Base-by-base conservation (phyloP, 805 yeast genomes). In the Metschnikowia aberdeeniae region DNA sequence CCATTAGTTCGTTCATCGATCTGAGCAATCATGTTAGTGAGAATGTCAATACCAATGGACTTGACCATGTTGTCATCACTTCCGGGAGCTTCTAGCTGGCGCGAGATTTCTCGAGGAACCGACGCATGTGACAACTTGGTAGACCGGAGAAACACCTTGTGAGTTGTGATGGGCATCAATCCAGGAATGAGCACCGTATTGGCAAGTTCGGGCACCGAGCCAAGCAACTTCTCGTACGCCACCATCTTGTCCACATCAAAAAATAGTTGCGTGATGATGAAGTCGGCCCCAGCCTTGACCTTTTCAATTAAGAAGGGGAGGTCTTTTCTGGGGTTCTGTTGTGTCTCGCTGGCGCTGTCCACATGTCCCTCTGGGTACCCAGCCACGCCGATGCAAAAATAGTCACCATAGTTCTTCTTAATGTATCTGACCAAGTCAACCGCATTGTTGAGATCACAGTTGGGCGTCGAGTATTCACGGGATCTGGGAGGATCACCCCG, bases 311-410 rank as follows among this genome's bases (percentile, higher is more conserved):
- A 74, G 59, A 65, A 89, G 6, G 93, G 92, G 38, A 92, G 58
- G 63, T 92, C 99, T 38, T 75, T 75, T 19, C 62, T 60, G 1
- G 84, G 81, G 56, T 80, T 77, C 62, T 89, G 96, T 30, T 73
- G 74, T 7, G 79, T 65, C 37, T 68, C 74, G 54, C 83, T 87
- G 1, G 89, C 75, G 11, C 95, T 92, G 55, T 90, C 96, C 30
- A 88, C 89, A 66, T 92, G 97, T 14, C 99, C 99, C 62, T 92
- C 99, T 7, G 99, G 97, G 63, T 92, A 92, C 1, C 95, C 97
- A 1, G 99, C 99, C 12, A 92, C 99, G 49, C 99, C 99, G 44
- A 92, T 73, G 60, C 96, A 86, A 67, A 92, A 92, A 55, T 82
- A 84, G 59, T 86, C 86, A 3, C 88, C 93, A 60, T 90, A 73